Evolutionary conservation across 495 filamentous ascomycete genomes (phyloP).

Genomic region (Aspergillus incahuasiensis): DNA sequence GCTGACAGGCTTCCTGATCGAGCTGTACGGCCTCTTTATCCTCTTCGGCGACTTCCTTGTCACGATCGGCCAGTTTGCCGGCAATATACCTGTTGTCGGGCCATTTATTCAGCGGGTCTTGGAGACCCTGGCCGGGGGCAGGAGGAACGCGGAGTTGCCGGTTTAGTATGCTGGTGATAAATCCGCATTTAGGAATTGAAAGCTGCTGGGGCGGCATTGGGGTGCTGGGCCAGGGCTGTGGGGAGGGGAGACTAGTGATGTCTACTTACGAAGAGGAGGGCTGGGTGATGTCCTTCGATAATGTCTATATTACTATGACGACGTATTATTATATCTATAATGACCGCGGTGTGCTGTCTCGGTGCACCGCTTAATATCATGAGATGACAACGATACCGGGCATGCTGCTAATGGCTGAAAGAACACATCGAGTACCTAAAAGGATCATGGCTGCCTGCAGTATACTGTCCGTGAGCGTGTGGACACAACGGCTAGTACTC

Average conservation of each 20-base stretch:
- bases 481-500: not conserved
- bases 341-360: not conserved
- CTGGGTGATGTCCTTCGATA: not conserved
- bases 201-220: not conserved
- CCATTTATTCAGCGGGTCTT: constrained; percentile 69
- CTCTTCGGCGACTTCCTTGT: constrained; percentile 94
- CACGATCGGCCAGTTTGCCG: constrained; percentile 84
- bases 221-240: not conserved
- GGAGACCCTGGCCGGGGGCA: constrained; percentile 58
- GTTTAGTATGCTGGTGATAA: constrained; percentile 37
- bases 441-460: no score
- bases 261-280: not conserved
- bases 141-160: constrained; percentile 71
- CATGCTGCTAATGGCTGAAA: not conserved
- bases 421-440: not conserved
- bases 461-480: not conserved
- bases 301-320: constrained; percentile 5
- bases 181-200: not conserved
- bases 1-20: constrained; percentile 80
- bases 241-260: not conserved
- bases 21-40: constrained; percentile 87
- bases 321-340: constrained; percentile 3
- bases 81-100: constrained; percentile 79
- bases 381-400: not conserved
- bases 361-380: constrained; percentile 1